Percentiles rank a stretch among this genome's conserved stretches.
Conservation (phyloP, 2,329 filamentous ascomycete species). For the Volutella citrinella region DNA sequence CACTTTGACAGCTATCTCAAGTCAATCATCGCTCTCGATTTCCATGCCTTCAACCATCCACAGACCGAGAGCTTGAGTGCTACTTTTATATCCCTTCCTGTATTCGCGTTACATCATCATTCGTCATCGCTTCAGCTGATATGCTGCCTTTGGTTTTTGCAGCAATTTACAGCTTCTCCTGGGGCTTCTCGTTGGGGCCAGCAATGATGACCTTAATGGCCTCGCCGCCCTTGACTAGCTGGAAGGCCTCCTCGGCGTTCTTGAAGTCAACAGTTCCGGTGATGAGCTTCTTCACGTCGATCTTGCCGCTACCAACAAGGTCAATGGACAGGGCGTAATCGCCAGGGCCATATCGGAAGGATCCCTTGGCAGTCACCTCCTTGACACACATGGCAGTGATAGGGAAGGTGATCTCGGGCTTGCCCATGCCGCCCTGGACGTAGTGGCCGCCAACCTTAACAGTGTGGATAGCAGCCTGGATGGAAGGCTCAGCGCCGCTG, state of each 20-base stretch:
- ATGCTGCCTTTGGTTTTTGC: too few species aligned
- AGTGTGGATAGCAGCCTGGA: slow-evolving; percentile 70
- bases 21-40: too few species aligned
- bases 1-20: too few species aligned
- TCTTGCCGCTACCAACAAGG: slow-evolving; percentile 67
- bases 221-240: slow-evolving; percentile 80
- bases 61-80: too few species aligned
- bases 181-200: slow-evolving; percentile 59
- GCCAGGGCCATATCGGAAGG: slow-evolving; percentile 84
- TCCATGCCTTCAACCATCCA: too few species aligned
- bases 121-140: too few species aligned
- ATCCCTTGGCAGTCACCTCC: slow-evolving; percentile 82
- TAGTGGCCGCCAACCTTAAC: slow-evolving; percentile 71
- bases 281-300: slow-evolving; percentile 81
- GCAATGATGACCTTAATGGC: slow-evolving; percentile 68
- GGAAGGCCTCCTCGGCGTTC: slow-evolving; percentile 82
- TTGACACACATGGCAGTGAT: slow-evolving; percentile 89
- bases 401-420: slow-evolving; percentile 81
- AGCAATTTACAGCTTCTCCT: too few species aligned
- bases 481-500: slow-evolving; percentile 73
- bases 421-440: slow-evolving; percentile 89
- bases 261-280: slow-evolving; percentile 74
- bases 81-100: too few species aligned
- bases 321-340: slow-evolving; percentile 85
- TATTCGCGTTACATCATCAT: too few species aligned